Percentiles rank a stretch among this genome's conserved stretches.
Conservation (phyloP, 108 stramenopile species). For the Aurantiochytrium sp. region DNA sequence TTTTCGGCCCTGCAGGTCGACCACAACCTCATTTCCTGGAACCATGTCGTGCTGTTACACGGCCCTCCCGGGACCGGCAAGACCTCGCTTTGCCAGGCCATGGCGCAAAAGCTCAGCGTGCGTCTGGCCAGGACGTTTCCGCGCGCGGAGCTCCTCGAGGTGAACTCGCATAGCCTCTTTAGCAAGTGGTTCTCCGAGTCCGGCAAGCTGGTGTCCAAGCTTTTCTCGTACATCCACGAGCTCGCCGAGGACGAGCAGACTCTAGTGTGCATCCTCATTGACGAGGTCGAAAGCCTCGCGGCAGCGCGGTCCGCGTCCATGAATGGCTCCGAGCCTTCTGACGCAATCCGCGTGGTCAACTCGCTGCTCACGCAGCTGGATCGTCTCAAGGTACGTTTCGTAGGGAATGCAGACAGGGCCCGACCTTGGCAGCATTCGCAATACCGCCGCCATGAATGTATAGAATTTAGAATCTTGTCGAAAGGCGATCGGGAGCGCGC, state of each 20-base stretch:
- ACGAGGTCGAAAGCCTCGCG: constrained; percentile 72
- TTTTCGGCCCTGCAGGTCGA: constrained; percentile 45
- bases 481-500: no score
- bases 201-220: constrained; percentile 70
- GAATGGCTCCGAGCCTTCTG: constrained; percentile 55
- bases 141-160: constrained; percentile 63
- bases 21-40: constrained; percentile 61
- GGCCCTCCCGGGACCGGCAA: constrained; percentile 79
- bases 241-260: constrained; percentile 68
- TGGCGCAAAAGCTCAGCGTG: constrained; percentile 72
- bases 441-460: no score
- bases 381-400: constrained; percentile 46
- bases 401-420: no score
- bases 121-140: constrained; percentile 57
- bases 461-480: no score
- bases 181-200: constrained; percentile 78
- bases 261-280: constrained; percentile 70
- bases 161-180: constrained; percentile 78
- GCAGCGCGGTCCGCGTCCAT: constrained; percentile 32
- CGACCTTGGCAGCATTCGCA: no score
- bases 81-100: constrained; percentile 66
- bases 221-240: constrained; percentile 70
- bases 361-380: constrained; percentile 70
- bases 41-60: constrained; percentile 73
- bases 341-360: constrained; percentile 71